Base-by-base conservation (phyloP, 768 basidiomycete species). In the Suillus tomentosus region DNA sequence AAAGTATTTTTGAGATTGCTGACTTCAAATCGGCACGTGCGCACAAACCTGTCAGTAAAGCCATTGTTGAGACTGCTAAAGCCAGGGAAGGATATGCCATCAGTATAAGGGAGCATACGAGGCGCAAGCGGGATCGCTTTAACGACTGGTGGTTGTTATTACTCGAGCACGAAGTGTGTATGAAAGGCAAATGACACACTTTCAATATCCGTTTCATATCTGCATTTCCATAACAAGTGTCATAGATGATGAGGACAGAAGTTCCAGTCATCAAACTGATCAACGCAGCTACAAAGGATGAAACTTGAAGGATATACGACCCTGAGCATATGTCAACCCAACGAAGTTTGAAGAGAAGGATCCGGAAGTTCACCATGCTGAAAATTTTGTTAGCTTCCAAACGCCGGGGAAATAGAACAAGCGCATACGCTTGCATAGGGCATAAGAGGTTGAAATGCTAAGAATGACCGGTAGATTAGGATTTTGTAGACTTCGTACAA, bases 271-370 rank as follows among this genome's bases (percentile, higher is more conserved):
- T 54, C 53, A 34, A 54, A 54, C 53, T 54, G 10, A 54, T 34
- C 10, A 54, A 19, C 5, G 31, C 53, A 34, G 53, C 53, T 19
- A 34, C 53, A 34, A 54, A 54, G 11, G 53, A 10, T 34, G 53
- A 10, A 54, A 34, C 53, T 54, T 54, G 53, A 34, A 54, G 53
- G 31, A 54, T 54, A n/a, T 54, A 54, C 19, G 53, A 54, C 19
- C 53, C 53, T 54, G 31, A 11, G 6, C 15, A 54, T 10, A 13
- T 10, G 31, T 54, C 19, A n/a, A 17, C 31, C 5, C 17, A 19
- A 19, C 9, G 10, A 34, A 17, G 17, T 53, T 24, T 10, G 8
- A 31, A 31, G 48, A 50, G 8, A 3, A 27, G 27, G 10, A 47
- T 22, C 5, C 11, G 47, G 31, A 19, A 53, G 10, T 34, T 10